Percentiles rank a stretch among this genome's conserved stretches.
phyloP scores from a whole-genome alignment of 2,329 filamentous ascomycete species.

The Fusarium sororula region DNA sequence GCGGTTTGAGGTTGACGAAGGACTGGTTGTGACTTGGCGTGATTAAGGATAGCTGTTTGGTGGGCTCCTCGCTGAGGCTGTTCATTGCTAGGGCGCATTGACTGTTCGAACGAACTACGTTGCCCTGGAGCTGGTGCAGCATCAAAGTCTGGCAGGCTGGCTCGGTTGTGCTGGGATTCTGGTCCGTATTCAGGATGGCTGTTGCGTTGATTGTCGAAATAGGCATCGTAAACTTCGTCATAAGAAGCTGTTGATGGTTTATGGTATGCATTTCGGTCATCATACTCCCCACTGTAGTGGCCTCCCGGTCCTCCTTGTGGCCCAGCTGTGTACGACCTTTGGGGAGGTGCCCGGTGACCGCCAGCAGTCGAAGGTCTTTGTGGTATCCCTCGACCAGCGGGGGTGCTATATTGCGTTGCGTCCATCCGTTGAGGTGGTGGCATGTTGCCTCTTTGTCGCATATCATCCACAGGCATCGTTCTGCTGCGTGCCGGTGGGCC shows the following conservation, averaged over 20 bases:
- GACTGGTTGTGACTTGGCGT: constrained; percentile 74
- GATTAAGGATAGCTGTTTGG: constrained; percentile 63
- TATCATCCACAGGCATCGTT: constrained; percentile 66
- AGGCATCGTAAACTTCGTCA: constrained; percentile 64
- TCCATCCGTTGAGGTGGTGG: constrained; percentile 51
- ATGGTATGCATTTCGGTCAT: constrained; percentile 43
- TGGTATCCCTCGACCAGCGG: constrained; percentile 56
- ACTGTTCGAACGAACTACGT: constrained; percentile 59
- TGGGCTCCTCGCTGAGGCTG: constrained; percentile 60
- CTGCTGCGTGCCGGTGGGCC: constrained; percentile 65
- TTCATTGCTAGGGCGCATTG: constrained; percentile 52
- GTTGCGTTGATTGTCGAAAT: constrained; percentile 56
- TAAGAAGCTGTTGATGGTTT: constrained; percentile 50
- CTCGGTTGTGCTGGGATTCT: constrained; percentile 32
- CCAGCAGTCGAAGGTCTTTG: constrained; percentile 65
- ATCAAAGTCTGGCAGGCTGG: constrained; percentile 56
- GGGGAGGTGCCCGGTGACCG: constrained; percentile 61
- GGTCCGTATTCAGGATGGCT: constrained; percentile 40
- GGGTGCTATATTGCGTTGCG: constrained; percentile 58
- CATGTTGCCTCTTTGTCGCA: constrained; percentile 52
- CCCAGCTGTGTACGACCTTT: constrained; percentile 58
- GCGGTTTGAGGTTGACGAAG: constrained; percentile 71
- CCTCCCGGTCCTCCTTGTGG: constrained; percentile 51
- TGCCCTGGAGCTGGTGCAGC: constrained; percentile 46
- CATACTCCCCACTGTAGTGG: constrained; percentile 46